A percentile compares a stretch with the other conserved stretches of the same genome.
Conservation (phyloP, 2,329 filamentous ascomycete genomes). For the Calonectria pseudoturangicola region DNA sequence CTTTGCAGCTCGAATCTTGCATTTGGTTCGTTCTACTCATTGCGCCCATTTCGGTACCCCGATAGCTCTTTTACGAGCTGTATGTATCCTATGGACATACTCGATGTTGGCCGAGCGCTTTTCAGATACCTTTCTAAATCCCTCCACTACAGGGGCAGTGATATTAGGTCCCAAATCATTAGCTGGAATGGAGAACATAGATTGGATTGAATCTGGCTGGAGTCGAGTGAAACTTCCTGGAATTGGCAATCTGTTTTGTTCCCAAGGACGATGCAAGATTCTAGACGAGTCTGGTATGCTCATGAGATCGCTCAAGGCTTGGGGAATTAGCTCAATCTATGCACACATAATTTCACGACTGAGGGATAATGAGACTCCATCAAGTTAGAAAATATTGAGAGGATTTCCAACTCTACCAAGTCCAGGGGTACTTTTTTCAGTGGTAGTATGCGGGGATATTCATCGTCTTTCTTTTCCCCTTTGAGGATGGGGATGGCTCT, state of each 20-base stretch:
- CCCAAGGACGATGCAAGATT: constrained; percentile 13
- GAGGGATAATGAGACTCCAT: neutral
- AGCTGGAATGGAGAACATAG: neutral
- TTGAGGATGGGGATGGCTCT: too few species aligned
- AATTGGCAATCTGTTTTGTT: neutral
- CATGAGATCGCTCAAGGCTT: constrained; percentile 18
- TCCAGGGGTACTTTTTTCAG: too few species aligned
- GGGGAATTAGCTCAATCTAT: constrained; percentile 20
- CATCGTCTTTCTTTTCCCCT: too few species aligned
- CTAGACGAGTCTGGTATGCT: neutral
- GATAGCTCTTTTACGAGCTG: neutral
- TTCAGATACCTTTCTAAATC: neutral
- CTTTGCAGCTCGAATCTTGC: constrained; percentile 35
- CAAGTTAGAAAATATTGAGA: neutral
- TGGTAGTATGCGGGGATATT: too few species aligned
- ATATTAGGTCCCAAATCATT: constrained; percentile 15
- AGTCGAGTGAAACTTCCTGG: constrained; percentile 7
- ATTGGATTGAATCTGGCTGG: constrained; percentile 13
- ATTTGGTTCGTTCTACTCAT: constrained; percentile 31
- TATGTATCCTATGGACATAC: constrained; percentile 9
- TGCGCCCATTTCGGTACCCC: constrained; percentile 36
- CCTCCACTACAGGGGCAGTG: neutral
- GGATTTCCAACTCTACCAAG: neutral
- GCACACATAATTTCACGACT: neutral
- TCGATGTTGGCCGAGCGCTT: constrained; percentile 14